Evolutionary conservation across 805 yeast species (phyloP).

Genomic region (Teunomyces aglyptinius): DNA sequence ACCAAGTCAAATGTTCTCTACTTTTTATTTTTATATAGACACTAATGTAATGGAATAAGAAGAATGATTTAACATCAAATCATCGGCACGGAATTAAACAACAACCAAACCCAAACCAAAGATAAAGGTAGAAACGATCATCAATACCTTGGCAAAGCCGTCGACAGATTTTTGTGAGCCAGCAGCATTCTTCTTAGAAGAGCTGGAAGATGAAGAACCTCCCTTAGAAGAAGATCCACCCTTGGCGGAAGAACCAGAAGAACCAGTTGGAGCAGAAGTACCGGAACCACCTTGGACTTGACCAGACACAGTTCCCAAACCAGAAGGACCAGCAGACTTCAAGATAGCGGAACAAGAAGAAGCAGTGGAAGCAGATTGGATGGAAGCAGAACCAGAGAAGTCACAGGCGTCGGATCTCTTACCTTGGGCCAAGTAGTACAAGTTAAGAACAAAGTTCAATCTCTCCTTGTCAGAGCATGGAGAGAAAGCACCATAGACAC

Average conservation of each 20-base stretch:
- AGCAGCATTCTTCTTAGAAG: constrained; percentile 20
- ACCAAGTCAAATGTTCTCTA: not conserved
- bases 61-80: too few species aligned
- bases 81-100: constrained; percentile 7
- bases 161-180: constrained; percentile 13
- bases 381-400: constrained; percentile 39
- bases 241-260: constrained; percentile 18
- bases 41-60: not conserved
- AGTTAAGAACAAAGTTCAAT: constrained; percentile 38
- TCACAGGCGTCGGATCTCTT: constrained; percentile 30
- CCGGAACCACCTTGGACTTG: constrained; percentile 29
- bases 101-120: constrained; percentile 29
- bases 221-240: constrained; percentile 9
- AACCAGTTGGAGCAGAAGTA: constrained; percentile 26
- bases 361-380: constrained; percentile 48
- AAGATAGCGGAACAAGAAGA: constrained; percentile 57
- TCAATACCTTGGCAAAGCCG: constrained; percentile 17
- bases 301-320: constrained; percentile 55
- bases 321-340: constrained; percentile 66
- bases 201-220: constrained; percentile 16
- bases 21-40: not conserved
- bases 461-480: constrained; percentile 34
- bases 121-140: constrained; percentile 23
- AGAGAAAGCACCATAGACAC: constrained; percentile 43
- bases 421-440: constrained; percentile 34